Conservation (phyloP, 1,284 basidiomycete species). For the Cutaneotrichosporon arboriforme region DNA sequence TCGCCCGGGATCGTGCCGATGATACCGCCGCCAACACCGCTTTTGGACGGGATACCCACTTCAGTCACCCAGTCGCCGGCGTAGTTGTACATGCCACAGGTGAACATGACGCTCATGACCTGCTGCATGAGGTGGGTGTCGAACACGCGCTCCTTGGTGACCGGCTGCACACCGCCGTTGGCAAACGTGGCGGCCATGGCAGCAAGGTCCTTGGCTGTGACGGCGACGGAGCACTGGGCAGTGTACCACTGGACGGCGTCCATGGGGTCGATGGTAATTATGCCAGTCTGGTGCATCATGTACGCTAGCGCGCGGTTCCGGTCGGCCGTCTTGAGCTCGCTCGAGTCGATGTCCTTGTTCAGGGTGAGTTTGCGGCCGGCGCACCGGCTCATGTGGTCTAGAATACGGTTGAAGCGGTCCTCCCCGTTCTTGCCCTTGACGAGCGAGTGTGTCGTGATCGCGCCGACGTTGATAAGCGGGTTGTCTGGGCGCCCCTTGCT, state of each 20-base stretch:
- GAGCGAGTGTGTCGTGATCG: slow-evolving; percentile 9
- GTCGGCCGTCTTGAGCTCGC: slow-evolving; percentile 6
- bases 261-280: slow-evolving; percentile 5
- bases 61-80: slow-evolving; percentile 13
- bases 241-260: slow-evolving; percentile 10
- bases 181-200: slow-evolving; percentile 14
- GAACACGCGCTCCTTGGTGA: slow-evolving; percentile 9
- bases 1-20: not conserved
- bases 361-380: slow-evolving; percentile 9
- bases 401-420: slow-evolving; percentile 9
- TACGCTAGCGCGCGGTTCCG: slow-evolving; percentile 10
- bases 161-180: slow-evolving; percentile 13
- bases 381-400: slow-evolving; percentile 2
- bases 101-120: slow-evolving; percentile 14
- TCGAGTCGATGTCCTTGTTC: slow-evolving; percentile 7
- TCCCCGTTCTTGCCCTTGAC: not conserved
- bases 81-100: slow-evolving; percentile 16
- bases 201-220: slow-evolving; percentile 13
- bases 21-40: slow-evolving; percentile 14
- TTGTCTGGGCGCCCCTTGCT: slow-evolving; percentile 8
- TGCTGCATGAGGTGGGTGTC: slow-evolving; percentile 8
- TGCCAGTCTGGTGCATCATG: slow-evolving; percentile 9
- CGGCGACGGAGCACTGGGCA: slow-evolving; percentile 11
- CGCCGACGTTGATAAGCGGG: slow-evolving; percentile 18
- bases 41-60: slow-evolving; percentile 13